A percentile compares a stretch with the other conserved stretches of the same genome.
phyloP scores from a whole-genome alignment of 2,329 filamentous ascomycete genomes.

The Cadophora luteo-olivacea region DNA sequence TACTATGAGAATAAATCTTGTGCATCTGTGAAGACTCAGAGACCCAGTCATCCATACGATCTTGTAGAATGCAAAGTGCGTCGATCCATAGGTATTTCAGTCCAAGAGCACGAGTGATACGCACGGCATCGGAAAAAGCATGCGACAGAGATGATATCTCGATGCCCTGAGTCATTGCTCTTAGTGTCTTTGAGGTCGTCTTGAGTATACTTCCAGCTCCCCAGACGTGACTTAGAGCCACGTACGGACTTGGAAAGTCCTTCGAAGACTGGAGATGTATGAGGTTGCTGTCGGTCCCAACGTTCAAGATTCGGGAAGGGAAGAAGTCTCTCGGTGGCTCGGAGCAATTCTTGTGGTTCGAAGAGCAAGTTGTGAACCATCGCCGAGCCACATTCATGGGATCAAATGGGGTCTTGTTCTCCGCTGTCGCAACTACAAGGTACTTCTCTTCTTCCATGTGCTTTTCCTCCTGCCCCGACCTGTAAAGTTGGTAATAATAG shows the following conservation, averaged over 20 bases:
- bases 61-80: constrained; percentile 23
- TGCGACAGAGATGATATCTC: constrained; percentile 11
- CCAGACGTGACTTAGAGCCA: constrained; percentile 22
- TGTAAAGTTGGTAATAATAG: neutral
- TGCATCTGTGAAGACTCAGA: constrained; percentile 19
- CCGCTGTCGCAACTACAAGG: neutral
- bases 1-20: constrained; percentile 19
- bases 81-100: constrained; percentile 26
- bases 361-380: constrained; percentile 14
- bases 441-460: constrained; percentile 13
- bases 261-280: constrained; percentile 16
- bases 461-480: neutral
- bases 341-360: neutral
- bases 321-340: neutral
- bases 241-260: constrained; percentile 15
- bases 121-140: constrained; percentile 21
- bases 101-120: constrained; percentile 19
- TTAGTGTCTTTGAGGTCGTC: constrained; percentile 17
- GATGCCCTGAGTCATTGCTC: constrained; percentile 10
- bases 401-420: constrained; percentile 4
- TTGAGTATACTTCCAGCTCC: constrained; percentile 8
- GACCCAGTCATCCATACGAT: constrained; percentile 20
- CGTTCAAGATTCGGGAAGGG: constrained; percentile 20
- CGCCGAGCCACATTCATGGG: constrained; percentile 7
- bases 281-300: constrained; percentile 7